Evolutionary conservation across 2,329 filamentous ascomycete genomes (phyloP), one percentile per base, ranked within the genome.

Genomic region (Coniella lustricola): DNA sequence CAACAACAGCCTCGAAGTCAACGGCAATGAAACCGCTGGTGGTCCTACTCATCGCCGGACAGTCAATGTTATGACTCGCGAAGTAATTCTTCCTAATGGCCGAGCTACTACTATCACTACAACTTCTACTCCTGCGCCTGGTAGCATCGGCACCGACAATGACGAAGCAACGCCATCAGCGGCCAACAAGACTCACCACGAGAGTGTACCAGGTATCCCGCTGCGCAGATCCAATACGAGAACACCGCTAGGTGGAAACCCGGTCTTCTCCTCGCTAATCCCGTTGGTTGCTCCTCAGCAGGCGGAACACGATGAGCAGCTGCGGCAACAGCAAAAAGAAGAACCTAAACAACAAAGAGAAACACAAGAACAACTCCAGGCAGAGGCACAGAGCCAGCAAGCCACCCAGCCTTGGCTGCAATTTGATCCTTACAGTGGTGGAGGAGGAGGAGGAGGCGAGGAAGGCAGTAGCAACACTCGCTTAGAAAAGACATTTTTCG

Each of bases 131-230:
- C 5, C 5, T 29, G 25, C 25, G 5, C 25, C 5, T 29, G 25
- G 25, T 29, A 10, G 25, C 10, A 29, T 5, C 10, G 25, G 10
- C 25, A 10, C 5, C 10, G 25, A 10, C 25, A 10, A 10, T 29
- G 41, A 22, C 13, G 3, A 29, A 25, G 29, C 33, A n/a, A n/a
- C n/a, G n/a, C n/a, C n/a, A 14, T 17, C 18, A 29, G 48, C 22
- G 4, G 41, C 43, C 3, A 46, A 53, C 3, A 46, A 53, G 18
- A n/a, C 21, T 25, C 29, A 36, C 9, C 48, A 49, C 12, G 51
- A 49, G 7, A 45, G 46, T 3, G 48, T 53, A 18, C 51, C 51
- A 13, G 49, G 51, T 14, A 53, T 53, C 10, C 51, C 51, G 20
- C 45, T 53, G 31, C 51, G 51, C 20, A 48, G 49, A 36, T 32